Base-by-base conservation (phyloP, 306 rosid genomes). In the Castanea crenata region DNA sequence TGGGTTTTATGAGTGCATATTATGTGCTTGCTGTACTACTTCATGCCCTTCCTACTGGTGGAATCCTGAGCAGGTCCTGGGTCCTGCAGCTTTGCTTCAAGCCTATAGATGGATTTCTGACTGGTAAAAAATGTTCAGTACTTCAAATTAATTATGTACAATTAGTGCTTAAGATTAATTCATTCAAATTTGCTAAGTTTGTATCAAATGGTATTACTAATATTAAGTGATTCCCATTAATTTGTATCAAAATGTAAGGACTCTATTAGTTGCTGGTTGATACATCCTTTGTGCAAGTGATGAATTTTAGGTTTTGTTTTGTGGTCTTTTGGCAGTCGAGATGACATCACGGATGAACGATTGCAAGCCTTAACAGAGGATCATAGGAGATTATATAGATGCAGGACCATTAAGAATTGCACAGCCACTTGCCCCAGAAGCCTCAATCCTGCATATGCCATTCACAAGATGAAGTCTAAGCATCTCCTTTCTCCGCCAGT, bases 31-130 rank as follows among this genome's bases (percentile, higher is more conserved):
- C 55, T 88, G 87, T 64, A 78, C 78, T 63, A 56, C 84, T 20
- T 80, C 88, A 16, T 78, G 89, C 73, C 87, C 89, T 73, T 69
- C 87, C 32, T 88, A 84, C 25, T 85, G 89, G 91, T 85, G 89
- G 87, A 87, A 87, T 31, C 91, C 82, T 3, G 85, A 87, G 55
- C 82, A 81, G 81, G 77, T 74, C 57, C 70, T 74, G 5, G 87
- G 88, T 16, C 83, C 82, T 5, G 88, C 86, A 3, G 78, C 90
- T 3, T 78, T 87, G 69, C 80, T 87, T 14, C 79, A 86, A 10
- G 79, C 83, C 31, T 86, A 75, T 14, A 35, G 90, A 63, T 83
- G 87, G 85, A 78, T 86, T 23, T 21, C 31, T 0, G 70, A 83
- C 15, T 75, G 86, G 89, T 80, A 55, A 70, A 55, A 70, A 4